Evolutionary conservation across 805 yeast genomes (phyloP), one percentile per base, ranked within the genome.

Genomic region (Suhomyces faveliae): DNA sequence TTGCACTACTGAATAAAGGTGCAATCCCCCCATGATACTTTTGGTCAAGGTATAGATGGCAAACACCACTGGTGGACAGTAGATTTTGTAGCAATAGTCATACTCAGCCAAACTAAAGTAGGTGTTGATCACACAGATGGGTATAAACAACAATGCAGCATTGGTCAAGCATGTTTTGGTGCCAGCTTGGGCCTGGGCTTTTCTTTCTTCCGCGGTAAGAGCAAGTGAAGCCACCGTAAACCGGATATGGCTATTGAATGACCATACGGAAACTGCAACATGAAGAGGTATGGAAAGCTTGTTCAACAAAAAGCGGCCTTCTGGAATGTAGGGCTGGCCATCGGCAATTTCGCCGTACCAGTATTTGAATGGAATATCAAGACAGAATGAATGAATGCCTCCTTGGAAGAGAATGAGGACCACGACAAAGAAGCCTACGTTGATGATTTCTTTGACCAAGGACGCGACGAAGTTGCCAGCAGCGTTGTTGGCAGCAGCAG

Each of bases 281-380:
- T 62, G 64, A 12, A 58, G 3, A 2, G 44, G 42, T 27, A 48
- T 11, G 7, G 44, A 15, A n/a, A 3, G 13, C 13, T 12, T 27
- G 27, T 40, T 27, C 4, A 40, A 17, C 35, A 24, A 24, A 15
- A 15, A 33, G 12, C 7, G n/a, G 21, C 37, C 15, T 17, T 25
- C 43, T 10, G 23, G 15, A 8, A 37, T 9, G 12, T 20, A n/a
- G 9, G 12, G 22, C 23, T 19, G 15, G 40, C 20, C 25, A 8
- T 4, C 25, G 11, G 17, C 4, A 2, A 37, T 4, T 4, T 9
- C n/a, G 4, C 48, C 38, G 24, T 22, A 42, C 15, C 17, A 50
- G 40, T 21, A 52, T 40, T 40, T 48, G 47, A 51, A 37, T 5
- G 67, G 66, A 6, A 57, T 40, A 37, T 62, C 64, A 23, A 64